phyloP scores from a whole-genome alignment of 1,284 basidiomycete genomes.

The Sanguinoderma infundibulare region DNA sequence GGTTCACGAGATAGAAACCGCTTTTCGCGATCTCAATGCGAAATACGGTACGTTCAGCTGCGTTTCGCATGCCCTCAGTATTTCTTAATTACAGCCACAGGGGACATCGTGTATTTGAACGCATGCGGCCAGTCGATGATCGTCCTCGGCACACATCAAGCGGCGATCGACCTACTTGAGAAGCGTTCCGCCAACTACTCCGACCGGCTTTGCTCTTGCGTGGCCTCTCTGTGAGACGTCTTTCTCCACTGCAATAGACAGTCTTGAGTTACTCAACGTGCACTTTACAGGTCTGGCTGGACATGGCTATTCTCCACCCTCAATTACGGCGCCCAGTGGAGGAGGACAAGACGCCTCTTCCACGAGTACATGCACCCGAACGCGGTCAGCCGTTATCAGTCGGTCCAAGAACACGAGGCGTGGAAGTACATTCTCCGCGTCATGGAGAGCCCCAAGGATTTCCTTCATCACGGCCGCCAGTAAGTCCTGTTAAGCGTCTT shows the following conservation, averaged over 20 bases:
- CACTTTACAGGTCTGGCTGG: neutral
- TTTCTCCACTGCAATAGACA: neutral
- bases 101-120: conserved; percentile 19
- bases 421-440: conserved; percentile 11
- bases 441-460: conserved; percentile 4
- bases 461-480: conserved; percentile 15
- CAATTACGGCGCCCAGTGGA: conserved; percentile 6
- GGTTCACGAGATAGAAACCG: neutral
- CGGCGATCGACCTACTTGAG: conserved; percentile 45
- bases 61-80: neutral
- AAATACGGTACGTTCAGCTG: neutral
- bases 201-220: conserved; percentile 6
- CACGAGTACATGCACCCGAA: conserved; percentile 13
- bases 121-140: conserved; percentile 16
- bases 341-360: conserved; percentile 9
- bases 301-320: neutral
- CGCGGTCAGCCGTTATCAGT: conserved; percentile 4
- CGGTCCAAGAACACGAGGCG: conserved; percentile 6
- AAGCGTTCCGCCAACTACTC: conserved; percentile 39
- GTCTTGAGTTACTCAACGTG: neutral
- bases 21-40: neutral
- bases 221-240: conserved; percentile 13
- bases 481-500: neutral
- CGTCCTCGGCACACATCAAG: conserved; percentile 20
- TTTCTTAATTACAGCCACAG: neutral